Base-by-base conservation (phyloP, 2,329 filamentous ascomycete species). In the Arthrobotrys sphaeroides region DNA sequence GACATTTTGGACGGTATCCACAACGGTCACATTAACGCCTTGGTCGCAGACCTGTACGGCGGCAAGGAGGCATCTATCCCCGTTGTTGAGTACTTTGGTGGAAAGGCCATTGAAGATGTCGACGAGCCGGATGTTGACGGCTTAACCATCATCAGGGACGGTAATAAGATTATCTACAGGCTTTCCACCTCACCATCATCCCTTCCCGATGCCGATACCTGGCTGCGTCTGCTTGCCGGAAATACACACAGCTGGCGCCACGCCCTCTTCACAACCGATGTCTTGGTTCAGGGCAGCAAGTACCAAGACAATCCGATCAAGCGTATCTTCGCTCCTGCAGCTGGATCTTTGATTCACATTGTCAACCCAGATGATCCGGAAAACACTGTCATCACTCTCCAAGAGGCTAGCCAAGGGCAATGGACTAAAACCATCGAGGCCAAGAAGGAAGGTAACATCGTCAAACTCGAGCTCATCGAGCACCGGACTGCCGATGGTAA, bases 271-370 rank as follows among this genome's bases (percentile, higher is more conserved):
- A 92, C 93, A 73, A 91, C 94, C 0, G 94, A 99, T 79, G 91
- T 97, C 26, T 90, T 97, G 78, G 92, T 97, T 3, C 95, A 99
- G 83, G 95, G 94, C 13, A 91, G 97, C 83, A 93, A 96, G 81
- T 98, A 97, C 85, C 93, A 98, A 85, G 96, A 93, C 70, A 99
- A 99, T 84, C 96, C 95, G 0, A 91, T 97, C 84, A 91, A 90
- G 82, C 90, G 94, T 68, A 93, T 99, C 73, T 94, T 98, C 78
- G 90, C 92, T 9, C 95, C 95, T 12, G 88, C 89, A 12, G 90
- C 90, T 33, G 95, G 95, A 51, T 89, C 98, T 83, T 90, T 93
- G 73, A 92, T 99, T 33, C 95, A 99, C 84, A 91, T 99, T 77
- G 83, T 87, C 20, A 85, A 94, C 81, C 93, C 94, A 20, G 90